Percentiles rank a stretch among this genome's conserved stretches.
phyloP scores from a whole-genome alignment of 345 rosid species.

The Boechera stricta region DNA sequence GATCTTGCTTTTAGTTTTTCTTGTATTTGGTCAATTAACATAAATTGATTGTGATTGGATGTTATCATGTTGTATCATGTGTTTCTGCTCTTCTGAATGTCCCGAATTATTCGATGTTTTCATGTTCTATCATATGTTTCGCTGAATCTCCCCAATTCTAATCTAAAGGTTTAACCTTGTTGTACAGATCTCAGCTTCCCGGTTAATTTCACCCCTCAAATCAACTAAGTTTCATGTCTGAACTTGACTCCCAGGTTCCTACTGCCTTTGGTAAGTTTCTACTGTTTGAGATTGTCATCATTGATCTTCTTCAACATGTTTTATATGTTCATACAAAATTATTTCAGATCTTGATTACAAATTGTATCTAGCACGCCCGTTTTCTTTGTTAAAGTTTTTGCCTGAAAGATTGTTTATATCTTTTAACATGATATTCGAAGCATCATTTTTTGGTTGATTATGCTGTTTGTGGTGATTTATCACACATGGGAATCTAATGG shows the following conservation, averaged over 20 bases:
- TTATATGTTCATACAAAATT: background rate
- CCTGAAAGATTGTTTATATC: background rate
- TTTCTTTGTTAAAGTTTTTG: background rate
- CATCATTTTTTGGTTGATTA: background rate
- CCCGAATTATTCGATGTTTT: background rate
- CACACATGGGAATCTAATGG: background rate
- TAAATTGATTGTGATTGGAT: background rate
- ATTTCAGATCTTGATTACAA: background rate
- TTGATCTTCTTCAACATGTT: background rate
- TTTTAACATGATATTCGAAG: background rate
- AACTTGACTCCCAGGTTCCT: slow-evolving; percentile 71
- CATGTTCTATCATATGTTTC: background rate
- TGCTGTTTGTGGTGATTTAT: background rate
- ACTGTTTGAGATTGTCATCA: background rate
- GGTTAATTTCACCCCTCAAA: slow-evolving; percentile 49
- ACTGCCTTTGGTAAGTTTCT: slow-evolving; percentile 65
- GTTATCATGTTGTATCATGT: background rate
- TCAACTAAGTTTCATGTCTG: slow-evolving; percentile 77
- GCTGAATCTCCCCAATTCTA: background rate
- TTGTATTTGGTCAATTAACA: background rate
- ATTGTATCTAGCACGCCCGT: background rate
- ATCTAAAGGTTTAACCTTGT: background rate
- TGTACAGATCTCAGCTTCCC: slow-evolving; percentile 56
- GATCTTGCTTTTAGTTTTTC: background rate
- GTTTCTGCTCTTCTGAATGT: no score